A percentile compares a stretch with the other conserved stretches of the same genome.
phyloP scores from a whole-genome alignment of 192 early-diverging fungal species.

The Coemansia sp. region DNA sequence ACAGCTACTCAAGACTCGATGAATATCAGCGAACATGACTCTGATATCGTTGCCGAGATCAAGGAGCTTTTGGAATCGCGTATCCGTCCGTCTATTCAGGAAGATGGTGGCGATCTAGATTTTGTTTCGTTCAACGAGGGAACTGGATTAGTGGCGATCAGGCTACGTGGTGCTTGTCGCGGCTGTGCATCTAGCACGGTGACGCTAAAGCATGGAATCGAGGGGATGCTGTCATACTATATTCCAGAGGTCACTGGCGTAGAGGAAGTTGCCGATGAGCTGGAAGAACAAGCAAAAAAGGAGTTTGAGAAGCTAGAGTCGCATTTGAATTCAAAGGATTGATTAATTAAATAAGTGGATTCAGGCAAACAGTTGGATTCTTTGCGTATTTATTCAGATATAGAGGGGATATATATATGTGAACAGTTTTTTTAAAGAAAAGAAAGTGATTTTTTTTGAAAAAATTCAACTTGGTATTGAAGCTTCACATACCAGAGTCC shows the following conservation, averaged over 20 bases:
- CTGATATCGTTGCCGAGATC: slow-evolving; percentile 95
- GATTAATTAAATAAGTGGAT: neutral
- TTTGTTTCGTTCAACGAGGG: slow-evolving; percentile 83
- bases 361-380: no score
- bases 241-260: slow-evolving; percentile 89
- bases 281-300: slow-evolving; percentile 70
- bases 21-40: slow-evolving; percentile 69
- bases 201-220: slow-evolving; percentile 98
- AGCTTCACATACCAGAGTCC: no score
- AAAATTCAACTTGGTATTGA: neutral
- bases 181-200: slow-evolving; percentile 87
- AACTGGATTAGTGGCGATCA: slow-evolving; percentile 84
- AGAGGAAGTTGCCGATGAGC: slow-evolving; percentile 86
- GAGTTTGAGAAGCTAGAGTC: slow-evolving; percentile 92
- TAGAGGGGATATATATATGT: no score
- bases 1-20: slow-evolving; percentile 14
- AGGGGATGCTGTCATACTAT: slow-evolving; percentile 99
- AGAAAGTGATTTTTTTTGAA: neutral
- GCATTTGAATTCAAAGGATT: slow-evolving; percentile 10
- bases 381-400: slow-evolving; percentile 11
- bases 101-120: slow-evolving; percentile 99
- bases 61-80: slow-evolving; percentile 97
- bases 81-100: slow-evolving; percentile 95
- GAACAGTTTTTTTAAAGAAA: neutral
- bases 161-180: slow-evolving; percentile 92